These are phyloP conservation scores for Kazachstania psychrophila DNA, from an alignment of 805 yeast species.

Conservation along the genomic window DNA sequence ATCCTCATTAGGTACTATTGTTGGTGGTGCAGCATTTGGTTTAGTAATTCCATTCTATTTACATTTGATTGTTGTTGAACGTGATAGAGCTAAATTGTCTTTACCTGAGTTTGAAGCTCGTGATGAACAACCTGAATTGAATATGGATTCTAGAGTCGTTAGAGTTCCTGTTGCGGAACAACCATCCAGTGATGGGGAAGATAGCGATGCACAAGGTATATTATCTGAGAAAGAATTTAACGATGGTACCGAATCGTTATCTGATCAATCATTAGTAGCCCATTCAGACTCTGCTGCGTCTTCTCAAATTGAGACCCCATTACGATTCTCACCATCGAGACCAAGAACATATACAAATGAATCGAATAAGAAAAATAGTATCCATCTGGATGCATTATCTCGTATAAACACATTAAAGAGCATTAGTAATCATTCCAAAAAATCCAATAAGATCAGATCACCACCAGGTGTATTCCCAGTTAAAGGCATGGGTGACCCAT, in stretches of 20 bases:
- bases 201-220: background rate
- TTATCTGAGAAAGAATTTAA: background rate
- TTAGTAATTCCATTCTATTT: constrained; percentile 60
- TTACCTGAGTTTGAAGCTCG: constrained; percentile 61
- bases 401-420: background rate
- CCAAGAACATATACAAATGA: too few relatives aligned
- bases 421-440: constrained; percentile 2
- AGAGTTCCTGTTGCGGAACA: constrained; percentile 32
- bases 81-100: constrained; percentile 51
- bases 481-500: constrained; percentile 64
- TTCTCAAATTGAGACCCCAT: too few relatives aligned
- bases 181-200: background rate
- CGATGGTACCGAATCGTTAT: too few relatives aligned
- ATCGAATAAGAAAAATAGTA: too few relatives aligned
- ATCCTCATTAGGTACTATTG: constrained; percentile 61
- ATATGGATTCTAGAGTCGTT: constrained; percentile 71
- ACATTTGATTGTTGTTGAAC: constrained; percentile 63
- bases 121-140: constrained; percentile 75
- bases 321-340: too few relatives aligned
- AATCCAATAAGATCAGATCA: constrained; percentile 27
- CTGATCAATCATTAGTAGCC: too few relatives aligned
- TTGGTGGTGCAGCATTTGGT: constrained; percentile 70
- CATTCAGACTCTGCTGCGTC: too few relatives aligned
- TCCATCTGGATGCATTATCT: too few relatives aligned
- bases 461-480: constrained; percentile 79